Base-by-base conservation (phyloP, 2,329 filamentous ascomycete genomes). In the Tolypocladium inflatum region DNA sequence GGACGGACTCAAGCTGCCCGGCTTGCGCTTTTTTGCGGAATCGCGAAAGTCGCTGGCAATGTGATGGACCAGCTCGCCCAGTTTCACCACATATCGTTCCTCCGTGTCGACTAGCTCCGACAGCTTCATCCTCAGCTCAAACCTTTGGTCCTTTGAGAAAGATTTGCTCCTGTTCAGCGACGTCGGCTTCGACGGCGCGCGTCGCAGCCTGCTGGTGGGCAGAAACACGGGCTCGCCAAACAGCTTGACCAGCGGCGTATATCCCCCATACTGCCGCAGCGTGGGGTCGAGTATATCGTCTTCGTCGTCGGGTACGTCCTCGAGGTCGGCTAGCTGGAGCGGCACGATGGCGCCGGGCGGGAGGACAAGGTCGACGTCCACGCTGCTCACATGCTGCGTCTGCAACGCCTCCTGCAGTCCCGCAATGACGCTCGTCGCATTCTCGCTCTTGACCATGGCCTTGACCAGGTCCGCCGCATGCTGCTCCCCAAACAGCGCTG, bases 51-150 rank as follows among this genome's bases (percentile, higher is more conserved):
- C 89, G 57, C 85, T 83, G 33, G 91, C 91, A 37, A 97, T 85
- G 59, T 87, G 84, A 62, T 89, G 85, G 48, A 96, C 88, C 60
- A 99, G 75, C 63, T 94, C 89, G 61, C 89, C 84, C 58, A 99
- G 75, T 71, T 97, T 97, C 65, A 83, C 81, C 48, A 99, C 91
- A 72, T 97, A 99, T 71, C 90, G 87, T 69, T 94, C 91, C 71
- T 99, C 94, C 0, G 94, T 99, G 66, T 96, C 90, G 39, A 97
- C 84, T 60, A 97, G 76, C 71, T 99, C 94, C 59, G 84, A 86
- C 80, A 99, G 86, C 71, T 96, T 93, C 72, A 92, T 88, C 45
- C 92, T 85, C 63, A 97, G 76, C 56, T 89, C 88, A 64, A 91
- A 82, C 68, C 96, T 95, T 68, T 97, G 90, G 58, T 89, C 85